Conservation (phyloP, 768 basidiomycete genomes). For the Leccinum subtestaceum region DNA sequence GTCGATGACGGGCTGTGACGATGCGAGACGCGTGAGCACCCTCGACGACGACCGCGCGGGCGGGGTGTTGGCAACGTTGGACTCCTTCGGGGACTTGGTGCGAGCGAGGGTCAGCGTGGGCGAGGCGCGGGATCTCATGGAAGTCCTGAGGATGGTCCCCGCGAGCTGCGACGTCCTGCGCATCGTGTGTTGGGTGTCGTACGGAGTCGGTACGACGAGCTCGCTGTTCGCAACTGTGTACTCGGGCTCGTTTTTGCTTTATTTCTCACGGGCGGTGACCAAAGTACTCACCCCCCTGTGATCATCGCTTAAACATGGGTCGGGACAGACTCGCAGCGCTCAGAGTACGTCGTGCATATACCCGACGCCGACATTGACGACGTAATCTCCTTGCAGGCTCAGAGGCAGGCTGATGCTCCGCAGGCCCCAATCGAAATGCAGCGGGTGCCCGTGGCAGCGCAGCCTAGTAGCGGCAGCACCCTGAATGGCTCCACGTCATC, state of each 20-base stretch:
- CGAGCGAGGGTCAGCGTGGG: constrained; percentile 18
- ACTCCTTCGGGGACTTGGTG: constrained; percentile 23
- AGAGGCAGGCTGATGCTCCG: constrained; percentile 39
- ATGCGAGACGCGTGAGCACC: constrained; percentile 25
- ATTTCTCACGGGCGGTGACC: constrained; percentile 15
- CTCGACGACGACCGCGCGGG: constrained; percentile 13
- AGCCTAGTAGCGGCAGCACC: not conserved
- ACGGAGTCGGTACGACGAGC: constrained; percentile 1
- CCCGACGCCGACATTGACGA: constrained; percentile 23
- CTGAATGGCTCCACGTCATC: constrained; percentile 17
- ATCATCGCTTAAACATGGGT: constrained; percentile 43
- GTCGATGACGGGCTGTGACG: constrained; percentile 18
- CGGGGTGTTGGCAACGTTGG: constrained; percentile 7
- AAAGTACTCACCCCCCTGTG: not conserved
- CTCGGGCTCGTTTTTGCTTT: not conserved
- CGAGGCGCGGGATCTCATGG: constrained; percentile 6
- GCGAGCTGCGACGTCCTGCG: constrained; percentile 64
- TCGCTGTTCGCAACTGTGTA: not conserved
- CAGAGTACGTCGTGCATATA: constrained; percentile 60
- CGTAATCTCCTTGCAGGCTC: constrained; percentile 39
- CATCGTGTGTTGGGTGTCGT: constrained; percentile 59
- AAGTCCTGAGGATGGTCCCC: constrained; percentile 62
- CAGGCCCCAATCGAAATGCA: constrained; percentile 30
- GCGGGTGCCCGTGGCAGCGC: constrained; percentile 6
- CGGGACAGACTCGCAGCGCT: constrained; percentile 78